Evolutionary conservation across 169 alveolate genomes (phyloP), one percentile per base, ranked within the genome.

Genomic region (Plasmodium reichenowi): DNA sequence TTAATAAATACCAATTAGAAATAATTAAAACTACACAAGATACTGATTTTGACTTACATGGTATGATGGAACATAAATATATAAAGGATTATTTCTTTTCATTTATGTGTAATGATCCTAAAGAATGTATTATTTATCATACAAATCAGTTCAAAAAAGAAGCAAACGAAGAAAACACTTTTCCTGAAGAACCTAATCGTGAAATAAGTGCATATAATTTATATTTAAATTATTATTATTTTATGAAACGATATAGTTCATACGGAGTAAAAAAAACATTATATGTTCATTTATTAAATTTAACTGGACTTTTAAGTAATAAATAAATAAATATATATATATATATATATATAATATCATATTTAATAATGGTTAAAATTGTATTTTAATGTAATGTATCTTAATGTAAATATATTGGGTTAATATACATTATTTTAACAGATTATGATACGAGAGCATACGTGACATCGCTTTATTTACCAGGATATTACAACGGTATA

Each of bases 401-500:
- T 0, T 10, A 5, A 38, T 20, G 0, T 60, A 66, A 29, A 66
- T 24, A 38, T 66, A 66, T 66, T 7, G 13, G 1, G 38, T 26
- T 17, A 9, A 64, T 64, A 64, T 66, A 10, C n/a, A 26, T 43
- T 17, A 20, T 63, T 6, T 63, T 58, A 45, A n/a, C 43, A 76
- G 88, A 62, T 52, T 47, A 64, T 47, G 68, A 63, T 15, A 64
- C 20, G 7, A 66, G 10, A 68, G 88, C 88, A 5, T 76, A 63
- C 64, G 88, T 64, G 13, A 50, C 70, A 48, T 63, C 88, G 6
- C 32, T 76, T 10, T 76, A 76, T 20, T 32, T 76, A 15, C 88
- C 88, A 3, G 88, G 88, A 63, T 76, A 76, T 50, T 63, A 76
- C 43, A 76, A 76, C 24, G 70, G 88, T 76, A 62, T 47, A 9